Evolutionary conservation across 345 rosid genomes (phyloP).

Genomic region (Eutrema heterophyllum): DNA sequence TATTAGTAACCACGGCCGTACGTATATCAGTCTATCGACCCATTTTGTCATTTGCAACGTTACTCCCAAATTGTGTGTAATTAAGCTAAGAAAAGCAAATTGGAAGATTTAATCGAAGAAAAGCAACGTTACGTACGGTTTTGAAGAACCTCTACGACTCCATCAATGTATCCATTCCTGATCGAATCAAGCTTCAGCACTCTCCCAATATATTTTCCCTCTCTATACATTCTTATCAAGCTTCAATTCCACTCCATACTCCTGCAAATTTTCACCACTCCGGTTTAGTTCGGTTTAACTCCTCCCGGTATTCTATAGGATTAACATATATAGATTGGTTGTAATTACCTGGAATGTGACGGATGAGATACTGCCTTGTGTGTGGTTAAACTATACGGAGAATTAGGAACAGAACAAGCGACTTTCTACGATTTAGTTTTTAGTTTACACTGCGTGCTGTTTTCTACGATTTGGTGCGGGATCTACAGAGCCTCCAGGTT

Average conservation of each 20-base stretch:
- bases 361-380: constrained; percentile 41
- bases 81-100: too few species aligned
- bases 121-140: too few species aligned
- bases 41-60: too few species aligned
- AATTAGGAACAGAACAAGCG: constrained; percentile 33
- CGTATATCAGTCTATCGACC: too few species aligned
- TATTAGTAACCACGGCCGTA: too few species aligned
- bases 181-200: constrained; percentile 78
- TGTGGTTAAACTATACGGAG: too few species aligned
- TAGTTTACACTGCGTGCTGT: background rate
- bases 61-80: too few species aligned
- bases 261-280: constrained; percentile 35
- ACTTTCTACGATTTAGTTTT: too few species aligned
- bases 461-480: background rate
- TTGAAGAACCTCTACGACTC: constrained; percentile 71
- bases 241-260: constrained; percentile 49
- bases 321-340: background rate
- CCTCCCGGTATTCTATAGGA: background rate
- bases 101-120: too few species aligned
- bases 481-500: background rate
- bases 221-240: constrained; percentile 51
- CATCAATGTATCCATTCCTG: constrained; percentile 59
- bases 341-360: constrained; percentile 36
- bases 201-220: constrained; percentile 44
- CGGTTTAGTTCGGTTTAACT: background rate